A percentile compares a stretch with the other conserved stretches of the same genome.
These are phyloP conservation scores for Cylindrotheca fusiformis DNA, from an alignment of 108 stramenopile species.

Conservation along the genomic window DNA sequence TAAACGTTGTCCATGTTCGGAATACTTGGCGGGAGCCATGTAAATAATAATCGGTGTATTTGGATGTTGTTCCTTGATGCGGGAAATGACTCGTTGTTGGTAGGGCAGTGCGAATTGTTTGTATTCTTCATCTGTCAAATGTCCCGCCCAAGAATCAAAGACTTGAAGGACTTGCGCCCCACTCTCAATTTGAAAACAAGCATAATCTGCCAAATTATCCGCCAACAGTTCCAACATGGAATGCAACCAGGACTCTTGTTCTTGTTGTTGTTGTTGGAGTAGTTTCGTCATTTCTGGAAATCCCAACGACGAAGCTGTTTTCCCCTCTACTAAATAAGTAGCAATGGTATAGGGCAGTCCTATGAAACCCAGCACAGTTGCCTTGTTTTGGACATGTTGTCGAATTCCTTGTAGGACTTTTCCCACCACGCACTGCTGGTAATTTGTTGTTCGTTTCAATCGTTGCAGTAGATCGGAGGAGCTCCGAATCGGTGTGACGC, in stretches of 20 bases:
- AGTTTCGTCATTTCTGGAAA: slow-evolving; percentile 18
- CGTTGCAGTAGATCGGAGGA: slow-evolving; percentile 34
- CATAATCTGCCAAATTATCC: slow-evolving; percentile 52
- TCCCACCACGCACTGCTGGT: slow-evolving; percentile 5
- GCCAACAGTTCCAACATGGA: slow-evolving; percentile 43
- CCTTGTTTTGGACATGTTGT: neutral
- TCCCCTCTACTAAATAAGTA: slow-evolving; percentile 71
- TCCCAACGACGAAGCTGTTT: slow-evolving; percentile 19
- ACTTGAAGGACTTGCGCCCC: slow-evolving; percentile 78
- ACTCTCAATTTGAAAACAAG: slow-evolving; percentile 66
- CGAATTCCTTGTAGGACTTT: slow-evolving; percentile 6
- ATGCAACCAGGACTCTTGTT: slow-evolving; percentile 46
- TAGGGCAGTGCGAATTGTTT: slow-evolving; percentile 58
- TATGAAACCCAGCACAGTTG: slow-evolving; percentile 73
- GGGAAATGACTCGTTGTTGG: slow-evolving; percentile 38
- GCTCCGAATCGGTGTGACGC: slow-evolving; percentile 45
- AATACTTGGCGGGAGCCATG: slow-evolving; percentile 31
- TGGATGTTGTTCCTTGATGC: slow-evolving; percentile 36
- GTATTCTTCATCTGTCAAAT: slow-evolving; percentile 48
- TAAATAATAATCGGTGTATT: slow-evolving; percentile 65
- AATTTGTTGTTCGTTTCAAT: slow-evolving; percentile 6
- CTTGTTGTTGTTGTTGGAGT: slow-evolving; percentile 4
- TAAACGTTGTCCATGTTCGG: slow-evolving; percentile 14
- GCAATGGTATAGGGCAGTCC: slow-evolving; percentile 79
- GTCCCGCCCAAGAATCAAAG: slow-evolving; percentile 79